Conservation (phyloP, 306 rosid genomes). For the Vachellia pachyceras region DNA sequence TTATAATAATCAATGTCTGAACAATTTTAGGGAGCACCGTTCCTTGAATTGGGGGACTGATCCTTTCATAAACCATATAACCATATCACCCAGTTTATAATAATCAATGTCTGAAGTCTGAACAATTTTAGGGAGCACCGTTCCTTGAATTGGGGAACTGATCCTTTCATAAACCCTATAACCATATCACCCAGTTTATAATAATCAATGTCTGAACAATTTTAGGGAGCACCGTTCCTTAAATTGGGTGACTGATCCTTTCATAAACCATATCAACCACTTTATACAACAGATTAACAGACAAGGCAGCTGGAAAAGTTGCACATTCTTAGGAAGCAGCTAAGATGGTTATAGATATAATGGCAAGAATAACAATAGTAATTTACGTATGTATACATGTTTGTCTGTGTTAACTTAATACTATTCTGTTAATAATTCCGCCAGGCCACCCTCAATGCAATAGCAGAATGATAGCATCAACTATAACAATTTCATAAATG, state of each 20-base stretch:
- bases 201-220: conserved; percentile 13
- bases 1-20: conserved; percentile 15
- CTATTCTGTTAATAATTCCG: conserved; percentile 19
- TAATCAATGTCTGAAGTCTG: conserved; percentile 14
- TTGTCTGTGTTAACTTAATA: neutral
- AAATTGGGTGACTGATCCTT: neutral
- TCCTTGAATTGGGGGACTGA: neutral
- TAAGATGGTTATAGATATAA: conserved; percentile 1
- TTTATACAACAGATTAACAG: neutral
- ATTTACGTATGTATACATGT: neutral
- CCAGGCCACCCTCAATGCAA: neutral
- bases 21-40: conserved; percentile 3
- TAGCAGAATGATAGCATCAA: conserved; percentile 8
- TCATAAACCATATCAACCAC: neutral
- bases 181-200: neutral
- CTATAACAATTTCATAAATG: neutral
- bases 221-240: conserved; percentile 8
- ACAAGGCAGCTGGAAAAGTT: neutral
- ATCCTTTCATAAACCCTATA: no score
- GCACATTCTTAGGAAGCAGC: neutral
- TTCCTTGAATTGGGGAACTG: neutral
- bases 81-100: no score
- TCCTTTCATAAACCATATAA: no score
- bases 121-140: conserved; percentile 6
- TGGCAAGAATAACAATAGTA: neutral